phyloP scores from a whole-genome alignment of 129 eudicot species.

The Kitagawia praeruptora region DNA sequence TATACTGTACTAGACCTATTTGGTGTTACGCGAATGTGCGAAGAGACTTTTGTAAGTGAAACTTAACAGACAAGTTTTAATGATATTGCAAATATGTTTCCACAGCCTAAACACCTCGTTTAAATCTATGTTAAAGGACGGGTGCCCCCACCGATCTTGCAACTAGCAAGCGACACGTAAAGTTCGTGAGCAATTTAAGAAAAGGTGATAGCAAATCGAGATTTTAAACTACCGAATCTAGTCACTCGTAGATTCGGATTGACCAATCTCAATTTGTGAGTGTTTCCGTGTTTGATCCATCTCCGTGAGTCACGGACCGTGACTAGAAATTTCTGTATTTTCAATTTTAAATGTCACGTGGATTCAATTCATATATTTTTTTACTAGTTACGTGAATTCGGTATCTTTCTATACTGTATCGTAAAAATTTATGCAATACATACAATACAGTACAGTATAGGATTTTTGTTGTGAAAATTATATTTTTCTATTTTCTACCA shows the following conservation, averaged over 20 bases:
- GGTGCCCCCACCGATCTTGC: background rate
- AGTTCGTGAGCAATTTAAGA: slow-evolving; percentile 2
- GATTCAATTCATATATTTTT: background rate
- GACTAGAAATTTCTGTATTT: background rate
- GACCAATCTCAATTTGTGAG: background rate
- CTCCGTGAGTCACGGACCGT: no score
- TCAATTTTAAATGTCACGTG: background rate
- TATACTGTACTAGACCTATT: background rate
- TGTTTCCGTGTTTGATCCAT: background rate
- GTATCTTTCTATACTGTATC: no score
- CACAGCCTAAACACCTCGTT: background rate
- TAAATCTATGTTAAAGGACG: background rate
- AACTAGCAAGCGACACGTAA: background rate
- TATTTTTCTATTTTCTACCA: no score
- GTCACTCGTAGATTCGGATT: background rate
- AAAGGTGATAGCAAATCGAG: background rate
- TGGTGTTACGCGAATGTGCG: no score
- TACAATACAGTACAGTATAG: no score
- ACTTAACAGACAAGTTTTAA: background rate
- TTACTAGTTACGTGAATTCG: no score
- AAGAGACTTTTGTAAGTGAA: background rate
- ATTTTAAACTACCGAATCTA: background rate
- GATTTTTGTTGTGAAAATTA: no score
- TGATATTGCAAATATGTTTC: background rate
- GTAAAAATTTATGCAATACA: no score